A percentile compares a stretch with the other conserved stretches of the same genome.
Evolutionary conservation across 108 stramenopile species (phyloP).

Genomic region (Cylindrotheca fusiformis): DNA sequence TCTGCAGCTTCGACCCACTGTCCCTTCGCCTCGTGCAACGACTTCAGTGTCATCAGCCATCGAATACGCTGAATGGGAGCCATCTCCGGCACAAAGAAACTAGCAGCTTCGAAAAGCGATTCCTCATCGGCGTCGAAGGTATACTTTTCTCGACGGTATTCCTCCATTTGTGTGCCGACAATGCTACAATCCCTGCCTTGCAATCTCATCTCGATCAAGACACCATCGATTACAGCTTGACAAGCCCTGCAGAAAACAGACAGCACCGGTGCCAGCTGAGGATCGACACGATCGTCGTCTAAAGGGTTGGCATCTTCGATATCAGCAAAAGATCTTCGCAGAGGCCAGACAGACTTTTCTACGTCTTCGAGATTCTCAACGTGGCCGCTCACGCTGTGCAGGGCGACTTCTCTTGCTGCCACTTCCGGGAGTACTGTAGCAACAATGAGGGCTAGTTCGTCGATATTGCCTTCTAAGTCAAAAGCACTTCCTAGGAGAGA

Average conservation of each 20-base stretch:
- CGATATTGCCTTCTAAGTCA: constrained; percentile 62
- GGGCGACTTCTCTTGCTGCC: constrained; percentile 78
- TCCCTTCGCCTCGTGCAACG: constrained; percentile 67
- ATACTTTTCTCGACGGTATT: constrained; percentile 2
- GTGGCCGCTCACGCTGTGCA: constrained; percentile 61
- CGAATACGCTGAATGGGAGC: constrained; percentile 68
- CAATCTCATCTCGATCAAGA: constrained; percentile 78
- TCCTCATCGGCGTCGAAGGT: constrained; percentile 91
- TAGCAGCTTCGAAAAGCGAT: constrained; percentile 80
- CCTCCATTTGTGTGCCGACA: constrained; percentile 36
- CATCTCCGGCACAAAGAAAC: constrained; percentile 70
- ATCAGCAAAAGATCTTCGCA: constrained; percentile 80
- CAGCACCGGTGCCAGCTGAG: constrained; percentile 70
- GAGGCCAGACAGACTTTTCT: constrained; percentile 74
- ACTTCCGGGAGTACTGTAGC: constrained; percentile 79
- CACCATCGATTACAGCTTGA: constrained; percentile 84
- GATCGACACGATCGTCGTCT: constrained; percentile 83
- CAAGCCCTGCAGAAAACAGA: constrained; percentile 66
- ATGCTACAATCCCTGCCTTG: constrained; percentile 33
- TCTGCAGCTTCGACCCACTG: constrained; percentile 88
- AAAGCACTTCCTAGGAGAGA: constrained; percentile 72
- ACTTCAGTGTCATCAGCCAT: constrained; percentile 71
- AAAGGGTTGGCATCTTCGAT: constrained; percentile 81
- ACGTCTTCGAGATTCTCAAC: constrained; percentile 50
- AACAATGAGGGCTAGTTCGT: constrained; percentile 50